Evolutionary conservation across 331 rosid species (phyloP).

Genomic region (Cydonia oblonga): DNA sequence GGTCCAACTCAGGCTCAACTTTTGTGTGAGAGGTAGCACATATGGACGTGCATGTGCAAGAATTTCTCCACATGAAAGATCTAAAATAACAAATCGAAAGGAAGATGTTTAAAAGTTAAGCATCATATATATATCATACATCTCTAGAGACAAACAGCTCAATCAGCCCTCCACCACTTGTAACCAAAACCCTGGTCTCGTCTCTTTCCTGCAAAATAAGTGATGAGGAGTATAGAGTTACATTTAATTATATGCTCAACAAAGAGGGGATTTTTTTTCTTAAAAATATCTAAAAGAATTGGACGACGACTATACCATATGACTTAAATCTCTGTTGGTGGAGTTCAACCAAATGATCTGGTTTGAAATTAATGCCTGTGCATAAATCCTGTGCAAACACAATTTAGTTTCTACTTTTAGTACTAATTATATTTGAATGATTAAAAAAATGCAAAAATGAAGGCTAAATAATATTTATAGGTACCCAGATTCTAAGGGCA

Average conservation of each 20-base stretch:
- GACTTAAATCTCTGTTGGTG: slow-evolving; percentile 38
- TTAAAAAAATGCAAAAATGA: background rate
- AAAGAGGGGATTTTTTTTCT: background rate
- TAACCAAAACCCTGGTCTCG: slow-evolving; percentile 72
- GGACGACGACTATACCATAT: background rate
- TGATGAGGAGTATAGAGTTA: background rate
- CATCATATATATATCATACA: slow-evolving; percentile 17
- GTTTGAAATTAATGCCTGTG: slow-evolving; percentile 59
- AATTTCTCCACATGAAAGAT: background rate
- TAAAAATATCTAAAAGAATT: background rate
- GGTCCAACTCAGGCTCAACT: background rate
- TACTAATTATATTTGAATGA: background rate
- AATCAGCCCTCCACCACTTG: slow-evolving; percentile 57
- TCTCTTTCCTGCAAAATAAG: slow-evolving; percentile 48
- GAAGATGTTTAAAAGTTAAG: background rate
- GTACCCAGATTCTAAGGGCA: slow-evolving; percentile 66
- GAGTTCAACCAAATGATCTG: slow-evolving; percentile 65
- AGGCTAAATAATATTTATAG: background rate
- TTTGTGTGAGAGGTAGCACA: background rate
- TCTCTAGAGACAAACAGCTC: slow-evolving; percentile 70
- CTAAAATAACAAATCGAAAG: background rate
- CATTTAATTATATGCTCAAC: background rate
- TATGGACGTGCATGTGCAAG: background rate
- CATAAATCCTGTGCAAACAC: slow-evolving; percentile 40
- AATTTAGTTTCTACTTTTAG: too few species aligned